phyloP scores from a whole-genome alignment of 108 stramenopile species.

The Licmophora abbreviata region DNA sequence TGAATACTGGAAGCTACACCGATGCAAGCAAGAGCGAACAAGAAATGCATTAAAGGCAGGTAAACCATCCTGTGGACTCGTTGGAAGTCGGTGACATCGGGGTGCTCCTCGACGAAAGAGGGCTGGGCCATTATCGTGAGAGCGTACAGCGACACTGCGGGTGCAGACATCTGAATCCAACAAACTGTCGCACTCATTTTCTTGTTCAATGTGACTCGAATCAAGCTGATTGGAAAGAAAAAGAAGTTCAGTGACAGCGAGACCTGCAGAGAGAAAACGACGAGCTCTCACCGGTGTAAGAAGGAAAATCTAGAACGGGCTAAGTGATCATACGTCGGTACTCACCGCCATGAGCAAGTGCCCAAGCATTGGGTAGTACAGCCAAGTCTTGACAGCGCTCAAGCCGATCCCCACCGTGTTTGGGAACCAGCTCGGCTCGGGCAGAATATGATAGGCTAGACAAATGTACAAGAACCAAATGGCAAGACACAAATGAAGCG shows the following conservation, averaged over 20 bases:
- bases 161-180: conserved; percentile 53
- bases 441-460: conserved; percentile 35
- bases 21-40: conserved; percentile 39
- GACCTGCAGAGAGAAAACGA: conserved; percentile 10
- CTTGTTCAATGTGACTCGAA: conserved; percentile 43
- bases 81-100: conserved; percentile 48
- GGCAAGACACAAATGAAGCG: conserved; percentile 29
- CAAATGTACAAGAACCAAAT: conserved; percentile 60
- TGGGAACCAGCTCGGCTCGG: conserved; percentile 55
- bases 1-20: conserved; percentile 44
- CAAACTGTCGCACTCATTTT: conserved; percentile 53
- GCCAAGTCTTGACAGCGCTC: conserved; percentile 53
- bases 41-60: conserved; percentile 35
- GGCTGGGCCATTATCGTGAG: conserved; percentile 56
- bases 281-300: not conserved
- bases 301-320: conserved; percentile 2
- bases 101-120: conserved; percentile 61
- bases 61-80: conserved; percentile 53
- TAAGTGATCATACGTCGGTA: not conserved
- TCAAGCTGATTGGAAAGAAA: conserved; percentile 16
- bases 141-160: conserved; percentile 39
- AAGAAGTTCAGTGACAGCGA: conserved; percentile 16
- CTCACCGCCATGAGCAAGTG: conserved; percentile 26
- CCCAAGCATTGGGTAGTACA: conserved; percentile 42
- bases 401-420: conserved; percentile 56